These are phyloP conservation scores for Plasmodiophora brassicae DNA, from an alignment of 208 protist genomes.

Conservation along the genomic window DNA sequence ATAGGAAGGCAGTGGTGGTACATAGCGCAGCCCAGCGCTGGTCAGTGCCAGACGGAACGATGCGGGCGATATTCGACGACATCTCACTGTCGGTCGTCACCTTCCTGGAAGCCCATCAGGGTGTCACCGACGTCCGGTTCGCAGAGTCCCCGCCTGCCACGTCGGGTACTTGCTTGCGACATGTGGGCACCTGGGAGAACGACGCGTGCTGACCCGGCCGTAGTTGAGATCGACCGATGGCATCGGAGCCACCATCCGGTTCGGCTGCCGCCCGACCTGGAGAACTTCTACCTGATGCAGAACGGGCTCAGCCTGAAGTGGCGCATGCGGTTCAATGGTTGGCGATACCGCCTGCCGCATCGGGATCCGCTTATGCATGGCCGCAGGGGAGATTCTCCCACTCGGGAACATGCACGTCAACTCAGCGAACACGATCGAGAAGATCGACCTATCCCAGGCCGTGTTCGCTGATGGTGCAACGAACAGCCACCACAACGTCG, in stretches of 20 bases:
- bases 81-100: background rate
- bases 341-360: background rate
- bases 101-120: background rate
- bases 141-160: background rate
- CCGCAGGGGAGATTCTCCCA: background rate
- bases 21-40: too few relatives aligned
- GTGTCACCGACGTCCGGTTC: background rate
- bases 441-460: background rate
- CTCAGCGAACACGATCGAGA: background rate
- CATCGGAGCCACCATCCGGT: background rate
- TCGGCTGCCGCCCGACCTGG: background rate
- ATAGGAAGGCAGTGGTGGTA: too few relatives aligned
- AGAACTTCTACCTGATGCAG: constrained; percentile 27
- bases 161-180: background rate
- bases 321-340: constrained; percentile 24
- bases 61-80: background rate
- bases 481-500: background rate
- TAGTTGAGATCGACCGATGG: constrained; percentile 18
- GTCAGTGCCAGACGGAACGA: too few relatives aligned
- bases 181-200: background rate
- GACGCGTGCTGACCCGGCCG: background rate
- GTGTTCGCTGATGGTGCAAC: background rate
- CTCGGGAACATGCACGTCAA: background rate
- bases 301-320: constrained; percentile 9
- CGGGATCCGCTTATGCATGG: background rate